Conservation (phyloP, 192 early-diverging fungal genomes). For the Coemansia guatemalensis region DNA sequence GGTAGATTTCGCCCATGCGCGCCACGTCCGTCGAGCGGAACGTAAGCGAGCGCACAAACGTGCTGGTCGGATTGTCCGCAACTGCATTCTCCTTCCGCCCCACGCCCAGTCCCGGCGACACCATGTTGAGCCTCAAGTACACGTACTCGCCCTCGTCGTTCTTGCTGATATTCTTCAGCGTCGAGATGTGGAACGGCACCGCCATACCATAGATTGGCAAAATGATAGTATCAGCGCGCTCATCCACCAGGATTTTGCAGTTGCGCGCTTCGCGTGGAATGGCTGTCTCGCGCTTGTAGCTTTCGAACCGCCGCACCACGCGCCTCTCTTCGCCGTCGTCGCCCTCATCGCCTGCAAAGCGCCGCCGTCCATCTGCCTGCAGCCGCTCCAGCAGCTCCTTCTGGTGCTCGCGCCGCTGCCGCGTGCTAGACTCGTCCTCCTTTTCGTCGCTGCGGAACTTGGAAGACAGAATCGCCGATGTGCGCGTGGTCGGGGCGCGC, state of each 20-base stretch:
- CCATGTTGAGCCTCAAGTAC: slow-evolving; percentile 91
- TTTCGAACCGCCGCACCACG: slow-evolving; percentile 88
- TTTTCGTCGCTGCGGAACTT: slow-evolving; percentile 79
- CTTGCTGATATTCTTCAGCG: slow-evolving; percentile 92
- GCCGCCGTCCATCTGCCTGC: slow-evolving; percentile 74
- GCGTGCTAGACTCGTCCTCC: slow-evolving; percentile 76
- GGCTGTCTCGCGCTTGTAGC: slow-evolving; percentile 87
- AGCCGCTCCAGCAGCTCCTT: slow-evolving; percentile 76
- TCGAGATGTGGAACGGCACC: slow-evolving; percentile 98
- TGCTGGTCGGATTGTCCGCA: slow-evolving; percentile 83
- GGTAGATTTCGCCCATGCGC: slow-evolving; percentile 82
- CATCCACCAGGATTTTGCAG: slow-evolving; percentile 88
- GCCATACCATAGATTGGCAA: slow-evolving; percentile 94
- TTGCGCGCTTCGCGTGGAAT: slow-evolving; percentile 79
- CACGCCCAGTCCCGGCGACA: slow-evolving; percentile 88
- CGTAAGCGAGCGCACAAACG: slow-evolving; percentile 89
- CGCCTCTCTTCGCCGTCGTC: slow-evolving; percentile 66
- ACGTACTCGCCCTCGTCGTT: slow-evolving; percentile 90
- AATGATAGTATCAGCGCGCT: slow-evolving; percentile 81
- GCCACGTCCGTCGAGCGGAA: slow-evolving; percentile 84
- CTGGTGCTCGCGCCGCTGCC: slow-evolving; percentile 83
- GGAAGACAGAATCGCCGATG: slow-evolving; percentile 69
- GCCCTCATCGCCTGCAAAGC: slow-evolving; percentile 68
- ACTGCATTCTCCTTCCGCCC: slow-evolving; percentile 89
- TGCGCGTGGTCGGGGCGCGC: slow-evolving; percentile 45